Percentiles rank a stretch among this genome's conserved stretches.
Evolutionary conservation across 345 rosid genomes (phyloP).

Genomic region (Garcia nutans): DNA sequence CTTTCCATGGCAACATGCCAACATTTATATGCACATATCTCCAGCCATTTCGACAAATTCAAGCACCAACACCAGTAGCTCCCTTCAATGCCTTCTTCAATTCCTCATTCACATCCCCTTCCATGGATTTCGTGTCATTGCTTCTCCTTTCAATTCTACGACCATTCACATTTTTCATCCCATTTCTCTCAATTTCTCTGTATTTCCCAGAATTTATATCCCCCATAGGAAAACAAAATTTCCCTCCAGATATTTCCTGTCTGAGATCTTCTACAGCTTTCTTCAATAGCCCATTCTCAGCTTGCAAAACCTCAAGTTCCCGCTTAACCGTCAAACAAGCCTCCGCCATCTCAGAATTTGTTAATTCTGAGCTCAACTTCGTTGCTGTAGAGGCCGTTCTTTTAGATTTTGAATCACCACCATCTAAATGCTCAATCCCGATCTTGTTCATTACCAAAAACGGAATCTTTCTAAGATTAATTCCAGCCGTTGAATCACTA

Average conservation of each 20-base stretch:
- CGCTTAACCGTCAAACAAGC: constrained; percentile 50
- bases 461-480: constrained; percentile 62
- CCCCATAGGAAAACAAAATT: constrained; percentile 16
- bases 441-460: constrained; percentile 82
- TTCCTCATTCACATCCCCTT: constrained; percentile 60
- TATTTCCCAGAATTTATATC: constrained; percentile 44
- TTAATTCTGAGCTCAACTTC: constrained; percentile 20
- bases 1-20: constrained; percentile 5
- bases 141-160: constrained; percentile 40
- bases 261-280: constrained; percentile 75
- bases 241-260: constrained; percentile 40
- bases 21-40: not conserved
- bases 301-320: constrained; percentile 62
- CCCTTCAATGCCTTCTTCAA: constrained; percentile 66
- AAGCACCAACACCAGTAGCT: constrained; percentile 30
- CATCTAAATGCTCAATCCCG: constrained; percentile 77
- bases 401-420: constrained; percentile 26
- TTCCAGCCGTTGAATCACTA: constrained; percentile 39
- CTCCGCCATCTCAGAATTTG: constrained; percentile 45
- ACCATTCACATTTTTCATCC: constrained; percentile 22
- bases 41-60: constrained; percentile 21
- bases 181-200: constrained; percentile 46
- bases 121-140: constrained; percentile 48
- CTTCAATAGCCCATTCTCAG: constrained; percentile 61
- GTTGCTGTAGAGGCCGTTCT: not conserved